phyloP scores from a whole-genome alignment of 2,329 filamentous ascomycete genomes.

The Kalaharituber pfeilii region DNA sequence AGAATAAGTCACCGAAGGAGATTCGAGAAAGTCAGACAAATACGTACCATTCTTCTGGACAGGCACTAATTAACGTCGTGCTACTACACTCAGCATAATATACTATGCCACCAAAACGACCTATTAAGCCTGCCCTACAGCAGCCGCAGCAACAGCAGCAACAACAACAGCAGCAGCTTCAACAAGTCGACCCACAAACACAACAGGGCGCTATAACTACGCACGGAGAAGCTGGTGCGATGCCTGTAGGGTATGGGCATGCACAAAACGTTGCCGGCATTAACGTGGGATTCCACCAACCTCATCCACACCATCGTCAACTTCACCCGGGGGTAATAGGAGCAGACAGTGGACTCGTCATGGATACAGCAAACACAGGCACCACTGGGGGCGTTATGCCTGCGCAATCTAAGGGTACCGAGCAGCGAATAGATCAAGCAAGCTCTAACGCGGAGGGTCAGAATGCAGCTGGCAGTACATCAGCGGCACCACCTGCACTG shows the following conservation, averaged over 20 bases:
- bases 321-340: neutral
- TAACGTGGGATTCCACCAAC: slow-evolving; percentile 1
- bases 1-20: no score
- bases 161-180: neutral
- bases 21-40: no score
- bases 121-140: neutral
- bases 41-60: no score
- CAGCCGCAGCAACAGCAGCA: neutral
- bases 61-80: no score
- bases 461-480: neutral
- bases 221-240: neutral
- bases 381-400: neutral
- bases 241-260: neutral
- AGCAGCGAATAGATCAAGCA: neutral
- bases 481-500: neutral
- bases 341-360: neutral
- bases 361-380: neutral
- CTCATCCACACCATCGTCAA: neutral
- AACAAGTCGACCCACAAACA: neutral
- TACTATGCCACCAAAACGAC: slow-evolving; percentile 1
- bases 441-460: neutral
- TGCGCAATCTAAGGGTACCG: neutral
- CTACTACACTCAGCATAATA: neutral
- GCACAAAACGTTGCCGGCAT: neutral
- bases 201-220: neutral